Evolutionary conservation across 2,329 filamentous ascomycete genomes (phyloP), one percentile per base, ranked within the genome.

Genomic region (Fusarium sp.): DNA sequence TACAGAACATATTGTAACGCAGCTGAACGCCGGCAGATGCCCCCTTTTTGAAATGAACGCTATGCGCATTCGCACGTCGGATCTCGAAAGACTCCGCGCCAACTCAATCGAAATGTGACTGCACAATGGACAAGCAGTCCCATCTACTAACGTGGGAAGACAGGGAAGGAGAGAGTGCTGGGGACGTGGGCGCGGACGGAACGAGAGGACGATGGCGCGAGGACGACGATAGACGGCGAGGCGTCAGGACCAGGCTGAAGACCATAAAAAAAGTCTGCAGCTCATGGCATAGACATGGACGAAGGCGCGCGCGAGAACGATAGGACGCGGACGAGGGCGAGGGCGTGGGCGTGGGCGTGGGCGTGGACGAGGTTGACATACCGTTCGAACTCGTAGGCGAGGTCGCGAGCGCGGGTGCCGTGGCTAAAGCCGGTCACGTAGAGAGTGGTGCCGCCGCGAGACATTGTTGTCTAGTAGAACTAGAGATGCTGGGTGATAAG

Each of bases 361-460:
- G 77, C 81, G 81, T 78, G 79, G 78, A 75, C 82, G 82, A 86
- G 85, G 87, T 85, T 88, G 89, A 97, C 95, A 91, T 98, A 98
- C 94, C 96, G 95, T 95, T 98, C 96, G 93, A 98, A 98, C 90
- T 98, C 96, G 93, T 97, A 98, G 88, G 96, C 95, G 85, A 98
- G 94, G 89, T 99, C 95, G 91, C 96, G 94, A 85, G 96, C 95
- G 89, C 96, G 94, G 85, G 96, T 98, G 85, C 96, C 95, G 86
- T 98, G 95, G 90, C 96, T 97, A 86, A 99, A 99, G 90, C 96
- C 96, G 82, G 95, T 98, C 85, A 98, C 96, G 88, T 98, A 98
- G 79, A 98, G 94, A 66, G 96, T 98, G 71, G 94, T 97, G 79
- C 94, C 93, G 84, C 93, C 91, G 83, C 95, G 94, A 91, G 95